Evolutionary conservation across 331 rosid genomes (phyloP).

Genomic region (Saraca asoca): DNA sequence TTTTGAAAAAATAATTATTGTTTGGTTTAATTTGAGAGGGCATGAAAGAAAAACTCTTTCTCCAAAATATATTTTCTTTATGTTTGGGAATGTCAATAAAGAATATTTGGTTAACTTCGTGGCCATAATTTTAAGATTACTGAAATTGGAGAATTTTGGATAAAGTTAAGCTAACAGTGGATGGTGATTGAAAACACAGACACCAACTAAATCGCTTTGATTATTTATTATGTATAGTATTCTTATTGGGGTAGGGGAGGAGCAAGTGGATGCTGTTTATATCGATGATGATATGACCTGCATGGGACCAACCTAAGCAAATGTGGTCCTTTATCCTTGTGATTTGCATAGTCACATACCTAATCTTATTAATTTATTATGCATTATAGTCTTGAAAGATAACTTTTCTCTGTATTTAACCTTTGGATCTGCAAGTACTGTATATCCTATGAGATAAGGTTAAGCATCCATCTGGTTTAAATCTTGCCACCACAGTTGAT

Average conservation of each 20-base stretch:
- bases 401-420: constrained; percentile 5
- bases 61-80: not conserved
- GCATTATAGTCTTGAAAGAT: not conserved
- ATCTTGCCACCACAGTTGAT: not conserved
- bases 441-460: not conserved
- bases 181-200: constrained; percentile 7
- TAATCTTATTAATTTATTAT: constrained; percentile 34
- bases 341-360: constrained; percentile 17
- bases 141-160: constrained; percentile 8
- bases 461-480: not conserved
- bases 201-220: not conserved
- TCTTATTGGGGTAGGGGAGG: constrained; percentile 1
- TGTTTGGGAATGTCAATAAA: constrained; percentile 5
- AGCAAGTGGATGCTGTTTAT: constrained; percentile 15
- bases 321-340: constrained; percentile 11
- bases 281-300: constrained; percentile 27
- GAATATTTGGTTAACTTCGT: constrained; percentile 15
- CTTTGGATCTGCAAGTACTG: constrained; percentile 15
- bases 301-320: constrained; percentile 37
- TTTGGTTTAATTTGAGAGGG: no score
- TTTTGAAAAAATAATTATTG: no score
- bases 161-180: constrained; percentile 13
- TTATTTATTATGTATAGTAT: constrained; percentile 14
- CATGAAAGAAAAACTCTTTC: not conserved
- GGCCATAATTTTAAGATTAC: not conserved